Evolutionary conservation across 441 rosid species (phyloP).

Genomic region (Codiaeum variegatum): DNA sequence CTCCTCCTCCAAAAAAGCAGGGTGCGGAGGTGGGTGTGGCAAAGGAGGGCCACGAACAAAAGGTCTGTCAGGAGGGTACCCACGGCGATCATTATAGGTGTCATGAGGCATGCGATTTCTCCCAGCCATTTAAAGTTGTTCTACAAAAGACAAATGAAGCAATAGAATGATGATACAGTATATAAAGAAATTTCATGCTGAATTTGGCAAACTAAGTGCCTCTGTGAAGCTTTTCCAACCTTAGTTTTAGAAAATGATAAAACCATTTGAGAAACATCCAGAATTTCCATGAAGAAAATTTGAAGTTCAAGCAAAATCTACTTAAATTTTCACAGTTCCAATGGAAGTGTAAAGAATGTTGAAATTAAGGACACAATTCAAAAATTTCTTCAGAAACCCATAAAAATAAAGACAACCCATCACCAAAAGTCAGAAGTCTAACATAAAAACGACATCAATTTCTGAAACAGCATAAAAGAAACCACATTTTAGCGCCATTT

Average conservation of each 20-base stretch:
- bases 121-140: constrained; percentile 55
- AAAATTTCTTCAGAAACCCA: background rate
- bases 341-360: background rate
- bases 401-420: background rate
- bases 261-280: background rate
- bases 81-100: constrained; percentile 54
- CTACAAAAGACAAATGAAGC: background rate
- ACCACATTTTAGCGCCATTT: background rate
- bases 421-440: background rate
- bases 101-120: constrained; percentile 74
- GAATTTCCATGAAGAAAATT: background rate
- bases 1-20: constrained; percentile 81
- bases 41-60: constrained; percentile 63
- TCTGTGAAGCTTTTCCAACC: background rate
- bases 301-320: background rate
- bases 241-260: background rate
- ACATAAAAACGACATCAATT: background rate
- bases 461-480: background rate
- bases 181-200: background rate
- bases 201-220: background rate
- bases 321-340: background rate
- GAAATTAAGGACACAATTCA: background rate
- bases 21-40: constrained; percentile 61
- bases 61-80: constrained; percentile 58
- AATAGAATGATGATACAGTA: constrained; percentile 1